Evolutionary conservation across 768 basidiomycete species (phyloP).

Genomic region (Neoboletus brunneissimus): DNA sequence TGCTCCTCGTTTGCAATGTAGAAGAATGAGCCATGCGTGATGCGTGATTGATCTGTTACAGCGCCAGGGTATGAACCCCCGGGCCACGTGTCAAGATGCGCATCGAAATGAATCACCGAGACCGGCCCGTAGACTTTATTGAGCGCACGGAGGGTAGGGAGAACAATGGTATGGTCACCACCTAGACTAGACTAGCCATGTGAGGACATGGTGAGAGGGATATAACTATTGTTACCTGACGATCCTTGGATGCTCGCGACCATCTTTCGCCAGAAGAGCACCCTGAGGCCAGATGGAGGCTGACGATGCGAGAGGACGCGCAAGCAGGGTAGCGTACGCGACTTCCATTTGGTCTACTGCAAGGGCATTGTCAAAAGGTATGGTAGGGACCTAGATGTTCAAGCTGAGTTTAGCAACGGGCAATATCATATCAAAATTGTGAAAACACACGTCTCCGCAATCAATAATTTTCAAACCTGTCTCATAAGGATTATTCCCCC

Average conservation of each 20-base stretch:
- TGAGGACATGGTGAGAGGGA: not conserved
- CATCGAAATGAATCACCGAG: slow-evolving; percentile 83
- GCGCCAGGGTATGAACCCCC: slow-evolving; percentile 38
- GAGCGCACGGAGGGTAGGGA: slow-evolving; percentile 80
- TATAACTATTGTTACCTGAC: slow-evolving; percentile 44
- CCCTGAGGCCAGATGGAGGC: slow-evolving; percentile 24
- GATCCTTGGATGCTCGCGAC: slow-evolving; percentile 68
- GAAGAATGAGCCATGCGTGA: slow-evolving; percentile 89
- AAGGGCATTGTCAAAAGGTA: slow-evolving; percentile 77
- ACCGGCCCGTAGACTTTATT: slow-evolving; percentile 78
- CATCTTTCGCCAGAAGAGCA: slow-evolving; percentile 49
- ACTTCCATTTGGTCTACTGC: slow-evolving; percentile 87
- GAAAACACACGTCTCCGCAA: slow-evolving; percentile 68
- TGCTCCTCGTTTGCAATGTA: slow-evolving; percentile 75
- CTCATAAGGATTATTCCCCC: slow-evolving; percentile 65
- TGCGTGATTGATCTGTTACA: slow-evolving; percentile 54
- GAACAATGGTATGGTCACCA: slow-evolving; percentile 86
- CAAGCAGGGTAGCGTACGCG: slow-evolving; percentile 74
- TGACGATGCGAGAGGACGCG: slow-evolving; percentile 43
- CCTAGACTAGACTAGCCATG: slow-evolving; percentile 44
- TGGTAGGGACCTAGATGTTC: slow-evolving; percentile 60
- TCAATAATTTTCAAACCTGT: slow-evolving; percentile 63
- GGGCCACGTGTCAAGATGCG: slow-evolving; percentile 62
- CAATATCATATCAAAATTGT: not conserved
- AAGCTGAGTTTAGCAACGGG: not conserved